These are phyloP conservation scores for Bisporella sp. DNA, from an alignment of 2,329 filamentous ascomycete genomes.

Conservation along the genomic window DNA sequence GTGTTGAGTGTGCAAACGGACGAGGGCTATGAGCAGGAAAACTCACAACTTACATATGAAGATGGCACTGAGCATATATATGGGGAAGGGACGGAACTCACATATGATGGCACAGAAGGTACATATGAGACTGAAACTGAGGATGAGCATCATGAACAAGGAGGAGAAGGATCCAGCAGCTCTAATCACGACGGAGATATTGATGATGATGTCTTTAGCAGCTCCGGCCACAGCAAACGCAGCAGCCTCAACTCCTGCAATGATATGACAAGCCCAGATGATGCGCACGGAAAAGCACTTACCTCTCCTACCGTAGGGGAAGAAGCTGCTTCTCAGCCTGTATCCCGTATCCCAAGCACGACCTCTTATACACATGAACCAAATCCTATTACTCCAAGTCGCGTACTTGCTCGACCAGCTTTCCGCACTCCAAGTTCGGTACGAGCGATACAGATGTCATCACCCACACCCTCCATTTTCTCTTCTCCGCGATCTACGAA, in stretches of 20 bases:
- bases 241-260: conserved; percentile 15
- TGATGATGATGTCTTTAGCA: conserved; percentile 29
- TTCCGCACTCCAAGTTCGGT: conserved; percentile 66
- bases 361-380: conserved; percentile 29
- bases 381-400: conserved; percentile 31
- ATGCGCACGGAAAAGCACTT: conserved; percentile 18
- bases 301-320: conserved; percentile 23
- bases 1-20: conserved; percentile 27
- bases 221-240: conserved; percentile 12
- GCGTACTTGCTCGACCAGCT: conserved; percentile 52
- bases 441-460: conserved; percentile 65
- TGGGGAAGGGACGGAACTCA: conserved; percentile 17
- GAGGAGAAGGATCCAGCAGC: conserved; percentile 19
- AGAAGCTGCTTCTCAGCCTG: conserved; percentile 32
- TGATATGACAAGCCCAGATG: conserved; percentile 17
- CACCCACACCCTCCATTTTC: conserved; percentile 50
- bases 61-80: conserved; percentile 23
- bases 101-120: conserved; percentile 17
- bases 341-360: conserved; percentile 35
- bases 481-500: conserved; percentile 50
- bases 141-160: conserved; percentile 11
- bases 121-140: conserved; percentile 10
- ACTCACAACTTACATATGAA: conserved; percentile 4
- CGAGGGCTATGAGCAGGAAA: conserved; percentile 20
- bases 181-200: conserved; percentile 28